phyloP scores from a whole-genome alignment of 2,329 filamentous ascomycete species.

The Byssothecium circinans region DNA sequence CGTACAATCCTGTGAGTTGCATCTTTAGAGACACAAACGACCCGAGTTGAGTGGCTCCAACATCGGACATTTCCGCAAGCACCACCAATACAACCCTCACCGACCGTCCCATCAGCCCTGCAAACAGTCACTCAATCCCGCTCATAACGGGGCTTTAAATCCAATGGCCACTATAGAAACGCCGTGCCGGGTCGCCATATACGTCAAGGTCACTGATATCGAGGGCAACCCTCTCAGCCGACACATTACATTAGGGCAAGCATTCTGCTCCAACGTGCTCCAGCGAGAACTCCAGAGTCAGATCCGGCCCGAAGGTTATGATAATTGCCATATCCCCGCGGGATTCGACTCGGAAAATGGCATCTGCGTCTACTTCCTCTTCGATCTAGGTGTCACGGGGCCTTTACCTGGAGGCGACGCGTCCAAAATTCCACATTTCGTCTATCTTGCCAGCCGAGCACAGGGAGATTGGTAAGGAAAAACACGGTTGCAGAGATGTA shows the following conservation, averaged over 20 bases:
- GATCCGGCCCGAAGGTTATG: slow-evolving; percentile 5
- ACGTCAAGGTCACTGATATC: slow-evolving; percentile 12
- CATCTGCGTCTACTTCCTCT: slow-evolving; percentile 7
- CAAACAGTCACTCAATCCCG: not conserved
- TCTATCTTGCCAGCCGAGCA: slow-evolving; percentile 8
- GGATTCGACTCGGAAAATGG: slow-evolving; percentile 5
- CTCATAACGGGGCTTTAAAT: slow-evolving; percentile 2
- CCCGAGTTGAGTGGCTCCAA: too few relatives aligned
- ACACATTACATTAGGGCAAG: slow-evolving; percentile 10
- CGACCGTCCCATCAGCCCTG: not conserved
- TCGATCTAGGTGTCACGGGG: slow-evolving; percentile 6
- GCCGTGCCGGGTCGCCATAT: slow-evolving; percentile 11
- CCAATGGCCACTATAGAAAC: slow-evolving; percentile 9
- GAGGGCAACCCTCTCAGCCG: slow-evolving; percentile 7
- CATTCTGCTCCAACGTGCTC: slow-evolving; percentile 8
- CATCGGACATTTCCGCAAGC: not conserved
- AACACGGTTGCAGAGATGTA: slow-evolving; percentile 3
- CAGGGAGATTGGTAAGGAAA: slow-evolving; percentile 6
- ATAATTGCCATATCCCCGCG: slow-evolving; percentile 4
- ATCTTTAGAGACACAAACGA: too few relatives aligned
- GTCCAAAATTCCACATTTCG: slow-evolving; percentile 6
- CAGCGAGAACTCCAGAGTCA: slow-evolving; percentile 4
- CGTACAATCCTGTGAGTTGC: too few relatives aligned
- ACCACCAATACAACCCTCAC: slow-evolving; percentile 1
- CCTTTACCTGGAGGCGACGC: not conserved